Conservation (phyloP, 768 basidiomycete species). For the Kwoniella dejecticola region DNA sequence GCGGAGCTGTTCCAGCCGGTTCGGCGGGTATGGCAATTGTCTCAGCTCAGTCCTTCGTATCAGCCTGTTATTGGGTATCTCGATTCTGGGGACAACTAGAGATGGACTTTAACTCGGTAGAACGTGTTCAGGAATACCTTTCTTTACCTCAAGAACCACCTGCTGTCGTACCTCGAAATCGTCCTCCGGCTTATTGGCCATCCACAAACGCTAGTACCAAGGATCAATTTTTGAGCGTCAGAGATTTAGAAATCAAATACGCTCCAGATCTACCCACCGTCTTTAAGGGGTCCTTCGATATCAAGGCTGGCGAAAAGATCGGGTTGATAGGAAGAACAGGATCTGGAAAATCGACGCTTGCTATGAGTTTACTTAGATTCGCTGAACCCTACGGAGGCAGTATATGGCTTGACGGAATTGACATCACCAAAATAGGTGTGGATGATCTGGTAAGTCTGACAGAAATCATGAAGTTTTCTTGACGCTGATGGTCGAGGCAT, state of each 20-base stretch:
- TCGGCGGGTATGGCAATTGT: constrained; percentile 67
- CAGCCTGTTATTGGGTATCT: constrained; percentile 55
- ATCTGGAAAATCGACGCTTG: constrained; percentile 63
- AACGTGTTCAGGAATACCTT: constrained; percentile 88
- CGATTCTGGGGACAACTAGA: constrained; percentile 54
- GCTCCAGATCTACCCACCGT: constrained; percentile 81
- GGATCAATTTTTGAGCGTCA: constrained; percentile 66
- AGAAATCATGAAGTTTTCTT: too few relatives aligned
- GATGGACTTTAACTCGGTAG: constrained; percentile 67
- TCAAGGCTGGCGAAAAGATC: constrained; percentile 72
- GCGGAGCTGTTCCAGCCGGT: constrained; percentile 59
- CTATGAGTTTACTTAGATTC: constrained; percentile 82
- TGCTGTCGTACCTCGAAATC: constrained; percentile 68
- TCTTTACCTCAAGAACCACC: constrained; percentile 86
- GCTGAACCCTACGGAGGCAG: constrained; percentile 74
- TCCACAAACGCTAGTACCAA: constrained; percentile 62
- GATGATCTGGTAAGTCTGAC: constrained; percentile 67
- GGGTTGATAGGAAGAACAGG: constrained; percentile 80
- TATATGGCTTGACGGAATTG: constrained; percentile 83
- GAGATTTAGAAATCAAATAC: constrained; percentile 78
- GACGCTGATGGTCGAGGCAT: constrained; percentile 13
- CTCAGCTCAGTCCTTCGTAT: constrained; percentile 68
- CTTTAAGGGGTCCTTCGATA: constrained; percentile 70
- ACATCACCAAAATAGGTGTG: constrained; percentile 80
- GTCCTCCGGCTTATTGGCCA: constrained; percentile 92